Evolutionary conservation across 345 rosid genomes (phyloP).

Genomic region (Trapa bicornis): DNA sequence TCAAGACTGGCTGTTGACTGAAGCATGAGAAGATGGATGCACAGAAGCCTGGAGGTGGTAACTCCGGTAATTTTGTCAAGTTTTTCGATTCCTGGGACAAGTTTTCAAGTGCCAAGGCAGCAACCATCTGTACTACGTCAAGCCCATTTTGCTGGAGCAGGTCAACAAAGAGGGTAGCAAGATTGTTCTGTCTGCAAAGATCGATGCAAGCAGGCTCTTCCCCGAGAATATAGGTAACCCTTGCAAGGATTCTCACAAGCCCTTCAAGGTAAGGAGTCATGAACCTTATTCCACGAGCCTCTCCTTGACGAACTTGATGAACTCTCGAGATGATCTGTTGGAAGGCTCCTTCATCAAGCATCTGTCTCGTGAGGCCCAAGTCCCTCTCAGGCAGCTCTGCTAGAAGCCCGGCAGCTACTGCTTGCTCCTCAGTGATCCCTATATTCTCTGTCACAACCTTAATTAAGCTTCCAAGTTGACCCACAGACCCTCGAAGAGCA

Average conservation of each 20-base stretch:
- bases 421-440: slow-evolving; percentile 78
- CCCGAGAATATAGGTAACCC: slow-evolving; percentile 63
- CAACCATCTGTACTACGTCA: slow-evolving; percentile 65
- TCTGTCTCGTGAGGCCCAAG: slow-evolving; percentile 71
- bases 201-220: slow-evolving; percentile 49
- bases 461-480: slow-evolving; percentile 72
- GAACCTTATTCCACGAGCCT: slow-evolving; percentile 37
- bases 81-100: slow-evolving; percentile 68
- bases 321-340: slow-evolving; percentile 43
- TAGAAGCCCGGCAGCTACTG: slow-evolving; percentile 78
- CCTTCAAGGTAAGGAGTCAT: slow-evolving; percentile 71
- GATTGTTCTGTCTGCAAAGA: slow-evolving; percentile 58
- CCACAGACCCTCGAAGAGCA: slow-evolving; percentile 60
- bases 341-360: slow-evolving; percentile 73
- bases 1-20: slow-evolving; percentile 44
- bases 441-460: slow-evolving; percentile 53
- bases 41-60: slow-evolving; percentile 53
- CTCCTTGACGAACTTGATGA: slow-evolving; percentile 21
- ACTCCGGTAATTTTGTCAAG: slow-evolving; percentile 58
- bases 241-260: slow-evolving; percentile 60
- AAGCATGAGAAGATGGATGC: slow-evolving; percentile 58
- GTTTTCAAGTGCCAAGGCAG: slow-evolving; percentile 86
- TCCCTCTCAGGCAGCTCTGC: slow-evolving; percentile 96
- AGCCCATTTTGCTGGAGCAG: slow-evolving; percentile 63
- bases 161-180: slow-evolving; percentile 55